A percentile compares a stretch with the other conserved stretches of the same genome.
Conservation (phyloP, 768 basidiomycete genomes). For the Tricholoma furcatifolium region DNA sequence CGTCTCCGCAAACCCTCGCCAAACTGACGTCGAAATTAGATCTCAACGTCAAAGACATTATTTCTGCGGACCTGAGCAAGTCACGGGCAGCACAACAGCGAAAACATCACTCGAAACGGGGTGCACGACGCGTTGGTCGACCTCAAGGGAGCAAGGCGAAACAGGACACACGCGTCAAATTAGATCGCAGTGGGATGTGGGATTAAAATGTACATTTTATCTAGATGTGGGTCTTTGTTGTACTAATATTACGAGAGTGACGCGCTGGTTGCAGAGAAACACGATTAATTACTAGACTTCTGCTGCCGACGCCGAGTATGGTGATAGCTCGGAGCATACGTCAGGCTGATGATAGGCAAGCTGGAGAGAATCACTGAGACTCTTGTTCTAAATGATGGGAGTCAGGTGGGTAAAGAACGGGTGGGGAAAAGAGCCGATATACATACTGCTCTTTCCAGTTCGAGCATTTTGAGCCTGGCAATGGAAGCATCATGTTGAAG, state of each 20-base stretch:
- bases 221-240: not conserved
- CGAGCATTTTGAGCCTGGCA: slow-evolving; percentile 60
- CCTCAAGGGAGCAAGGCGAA: slow-evolving; percentile 85
- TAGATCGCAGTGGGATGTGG: slow-evolving; percentile 62
- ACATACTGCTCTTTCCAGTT: slow-evolving; percentile 68
- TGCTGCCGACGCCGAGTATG: slow-evolving; percentile 2
- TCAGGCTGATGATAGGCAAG: not conserved
- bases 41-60: slow-evolving; percentile 53
- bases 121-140: slow-evolving; percentile 59
- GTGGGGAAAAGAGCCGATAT: not conserved
- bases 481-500: slow-evolving; percentile 65
- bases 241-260: not conserved
- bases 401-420: not conserved
- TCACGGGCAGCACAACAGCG: slow-evolving; percentile 60
- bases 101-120: slow-evolving; percentile 79
- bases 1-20: slow-evolving; percentile 40
- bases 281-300: not conserved
- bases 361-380: slow-evolving; percentile 21
- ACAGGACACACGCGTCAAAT: slow-evolving; percentile 64
- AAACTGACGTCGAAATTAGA: slow-evolving; percentile 41
- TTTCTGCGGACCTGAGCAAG: slow-evolving; percentile 61
- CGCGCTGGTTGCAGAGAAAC: not conserved
- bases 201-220: slow-evolving; percentile 32
- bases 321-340: not conserved
- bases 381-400: slow-evolving; percentile 24